phyloP scores from a whole-genome alignment of 306 rosid genomes.

The Casuarina glauca region DNA sequence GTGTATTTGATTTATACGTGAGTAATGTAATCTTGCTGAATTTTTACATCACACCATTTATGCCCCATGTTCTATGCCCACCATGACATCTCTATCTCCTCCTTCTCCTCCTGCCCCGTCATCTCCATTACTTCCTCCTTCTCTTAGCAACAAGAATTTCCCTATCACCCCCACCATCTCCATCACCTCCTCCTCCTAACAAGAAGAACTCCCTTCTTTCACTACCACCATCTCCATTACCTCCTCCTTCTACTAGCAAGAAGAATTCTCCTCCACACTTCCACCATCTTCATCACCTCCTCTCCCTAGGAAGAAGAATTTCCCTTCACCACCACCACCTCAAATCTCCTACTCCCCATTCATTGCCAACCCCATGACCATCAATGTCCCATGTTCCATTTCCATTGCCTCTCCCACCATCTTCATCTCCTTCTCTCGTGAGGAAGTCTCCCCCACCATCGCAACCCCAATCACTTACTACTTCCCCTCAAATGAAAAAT shows the following conservation, averaged over 20 bases:
- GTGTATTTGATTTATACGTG: no score
- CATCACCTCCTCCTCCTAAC: not conserved
- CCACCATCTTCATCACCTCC: not conserved
- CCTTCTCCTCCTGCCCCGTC: not conserved
- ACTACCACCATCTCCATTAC: fast-evolving
- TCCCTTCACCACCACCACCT: no score
- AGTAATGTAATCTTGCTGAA: no score
- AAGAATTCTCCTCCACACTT: not conserved
- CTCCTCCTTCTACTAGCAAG: not conserved
- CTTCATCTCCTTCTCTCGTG: no score
- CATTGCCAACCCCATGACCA: no score
- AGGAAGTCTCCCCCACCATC: no score
- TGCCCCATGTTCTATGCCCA: not conserved
- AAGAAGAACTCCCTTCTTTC: not conserved
- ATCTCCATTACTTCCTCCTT: fast-evolving
- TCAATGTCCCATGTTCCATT: no score
- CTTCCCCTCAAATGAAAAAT: no score
- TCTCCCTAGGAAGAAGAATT: not conserved
- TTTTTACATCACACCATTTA: no score
- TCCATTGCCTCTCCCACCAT: no score
- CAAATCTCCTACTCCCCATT: no score
- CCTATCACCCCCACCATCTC: not conserved
- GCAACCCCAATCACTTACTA: no score
- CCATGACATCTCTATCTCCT: not conserved
- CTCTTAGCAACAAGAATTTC: not conserved